A percentile compares a stretch with the other conserved stretches of the same genome.
Conservation (phyloP, 78 protist species). For the Dictyostelium brefeldianum region DNA sequence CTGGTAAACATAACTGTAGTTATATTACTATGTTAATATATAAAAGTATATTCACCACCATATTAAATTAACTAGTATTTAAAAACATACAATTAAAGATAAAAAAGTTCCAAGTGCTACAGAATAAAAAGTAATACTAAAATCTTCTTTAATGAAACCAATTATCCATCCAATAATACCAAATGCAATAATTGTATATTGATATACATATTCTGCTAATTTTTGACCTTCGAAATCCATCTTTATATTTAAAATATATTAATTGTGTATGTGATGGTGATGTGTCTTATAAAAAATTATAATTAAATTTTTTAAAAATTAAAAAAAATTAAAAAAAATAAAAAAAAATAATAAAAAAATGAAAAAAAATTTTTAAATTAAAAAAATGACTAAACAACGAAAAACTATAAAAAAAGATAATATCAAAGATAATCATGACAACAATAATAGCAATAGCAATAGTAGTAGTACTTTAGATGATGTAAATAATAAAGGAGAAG, state of each 20-base stretch:
- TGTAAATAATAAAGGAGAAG: not conserved
- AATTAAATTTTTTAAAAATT: too few relatives aligned
- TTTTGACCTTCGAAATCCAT: slow-evolving; percentile 71
- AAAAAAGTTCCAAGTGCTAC: slow-evolving; percentile 37
- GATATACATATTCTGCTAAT: slow-evolving; percentile 35
- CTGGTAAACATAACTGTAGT: slow-evolving; percentile 37
- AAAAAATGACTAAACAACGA: too few relatives aligned
- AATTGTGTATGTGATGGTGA: too few relatives aligned
- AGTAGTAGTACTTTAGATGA: not conserved
- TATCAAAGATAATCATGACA: not conserved
- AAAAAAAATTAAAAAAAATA: too few relatives aligned
- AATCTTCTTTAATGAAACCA: slow-evolving; percentile 46
- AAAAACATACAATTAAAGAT: slow-evolving; percentile 33
- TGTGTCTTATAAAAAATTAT: too few relatives aligned
- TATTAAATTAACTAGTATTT: not conserved
- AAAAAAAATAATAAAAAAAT: too few relatives aligned
- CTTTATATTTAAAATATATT: too few relatives aligned
- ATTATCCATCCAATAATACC: slow-evolving; percentile 61
- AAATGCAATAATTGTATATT: slow-evolving; percentile 44
- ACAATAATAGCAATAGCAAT: not conserved
- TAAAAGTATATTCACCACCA: not conserved
- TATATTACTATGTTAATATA: not conserved
- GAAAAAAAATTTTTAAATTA: too few relatives aligned
- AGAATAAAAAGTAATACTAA: slow-evolving; percentile 38
- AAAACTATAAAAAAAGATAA: too few relatives aligned